These are phyloP conservation scores for Pulveroboletus sp. DNA, from an alignment of 768 basidiomycete genomes.

Conservation along the genomic window DNA sequence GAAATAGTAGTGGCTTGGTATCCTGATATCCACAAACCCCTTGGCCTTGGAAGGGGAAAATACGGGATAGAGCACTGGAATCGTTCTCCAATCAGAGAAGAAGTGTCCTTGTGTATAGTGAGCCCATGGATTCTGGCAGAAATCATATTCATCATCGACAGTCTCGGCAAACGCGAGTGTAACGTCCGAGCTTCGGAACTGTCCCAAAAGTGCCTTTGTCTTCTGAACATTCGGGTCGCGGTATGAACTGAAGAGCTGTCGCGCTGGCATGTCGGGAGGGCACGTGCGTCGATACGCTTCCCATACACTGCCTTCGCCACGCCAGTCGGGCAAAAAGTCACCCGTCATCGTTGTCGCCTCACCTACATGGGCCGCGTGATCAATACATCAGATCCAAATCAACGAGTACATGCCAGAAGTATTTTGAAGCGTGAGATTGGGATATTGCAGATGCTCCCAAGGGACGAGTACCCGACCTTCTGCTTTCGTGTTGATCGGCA, in stretches of 20 bases:
- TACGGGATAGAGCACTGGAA: conserved; percentile 85
- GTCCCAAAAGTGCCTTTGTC: conserved; percentile 24
- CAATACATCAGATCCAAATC: neutral
- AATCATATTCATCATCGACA: conserved; percentile 67
- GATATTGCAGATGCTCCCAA: conserved; percentile 77
- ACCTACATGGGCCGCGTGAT: conserved; percentile 25
- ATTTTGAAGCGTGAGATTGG: conserved; percentile 57
- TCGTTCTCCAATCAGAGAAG: conserved; percentile 93
- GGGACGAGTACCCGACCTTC: conserved; percentile 92
- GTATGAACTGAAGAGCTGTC: conserved; percentile 77
- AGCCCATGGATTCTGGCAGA: conserved; percentile 77
- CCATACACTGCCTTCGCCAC: conserved; percentile 81
- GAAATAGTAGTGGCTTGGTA: conserved; percentile 97
- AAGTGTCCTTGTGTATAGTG: conserved; percentile 91
- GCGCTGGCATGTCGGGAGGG: conserved; percentile 67
- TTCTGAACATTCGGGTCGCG: conserved; percentile 42
- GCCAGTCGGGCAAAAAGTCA: conserved; percentile 80
- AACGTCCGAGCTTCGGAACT: conserved; percentile 32
- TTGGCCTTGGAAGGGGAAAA: conserved; percentile 86
- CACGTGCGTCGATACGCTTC: conserved; percentile 94
- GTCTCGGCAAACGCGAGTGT: conserved; percentile 61
- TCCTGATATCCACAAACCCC: conserved; percentile 86
- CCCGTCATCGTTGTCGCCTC: conserved; percentile 57
- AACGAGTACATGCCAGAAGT: conserved; percentile 25
- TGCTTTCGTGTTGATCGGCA: conserved; percentile 89